Base-by-base conservation (phyloP, 345 rosid species). In the Anastatica hierochuntica region DNA sequence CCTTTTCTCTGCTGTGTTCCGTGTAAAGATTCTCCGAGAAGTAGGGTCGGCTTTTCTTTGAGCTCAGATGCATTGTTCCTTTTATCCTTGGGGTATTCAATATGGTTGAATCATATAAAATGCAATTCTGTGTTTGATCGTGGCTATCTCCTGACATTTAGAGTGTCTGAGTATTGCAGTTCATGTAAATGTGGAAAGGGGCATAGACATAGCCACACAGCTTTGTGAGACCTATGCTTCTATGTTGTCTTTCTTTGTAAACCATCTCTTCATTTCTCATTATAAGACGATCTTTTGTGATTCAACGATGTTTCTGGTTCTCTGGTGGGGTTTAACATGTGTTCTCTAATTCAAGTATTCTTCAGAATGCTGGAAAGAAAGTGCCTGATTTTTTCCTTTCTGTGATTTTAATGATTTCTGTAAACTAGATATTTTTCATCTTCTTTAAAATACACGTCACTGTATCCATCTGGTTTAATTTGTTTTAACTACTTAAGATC, bases 401-500 rank as follows among this genome's bases (percentile, higher is more conserved):
- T 42, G 26, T 33, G 14, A 45, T n/a, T 24, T 24, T 24, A 24
- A 24, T 4, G 3, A 3, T 24, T 24, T 24, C 27, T n/a, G n/a
- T n/a, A n/a, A n/a, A n/a, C n/a, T n/a, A n/a, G n/a, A n/a, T n/a
- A n/a, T n/a, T n/a, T n/a, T n/a, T n/a, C n/a, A n/a, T n/a, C n/a
- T n/a, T n/a, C n/a, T n/a, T n/a, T 47, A 14, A 38, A 13, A 34
- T 17, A 15, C 26, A 64, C 44, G 43, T 51, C 43, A 16, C 33
- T 33, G 2, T 18, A 49, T 23, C 36, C 34, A 41, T 49, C 38
- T 45, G 31, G n/a, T 53, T 33, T 48, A 35, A 27, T 63, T n/a
- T 11, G 20, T 53, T 44, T 38, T 17, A 40, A 24, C 62, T 26
- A 40, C 51, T 38, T 18, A 43, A 43, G 65, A 51, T 67, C 29